Evolutionary conservation across 352 stramenopile genomes (phyloP).

Genomic region (Phytophthora crassamura): DNA sequence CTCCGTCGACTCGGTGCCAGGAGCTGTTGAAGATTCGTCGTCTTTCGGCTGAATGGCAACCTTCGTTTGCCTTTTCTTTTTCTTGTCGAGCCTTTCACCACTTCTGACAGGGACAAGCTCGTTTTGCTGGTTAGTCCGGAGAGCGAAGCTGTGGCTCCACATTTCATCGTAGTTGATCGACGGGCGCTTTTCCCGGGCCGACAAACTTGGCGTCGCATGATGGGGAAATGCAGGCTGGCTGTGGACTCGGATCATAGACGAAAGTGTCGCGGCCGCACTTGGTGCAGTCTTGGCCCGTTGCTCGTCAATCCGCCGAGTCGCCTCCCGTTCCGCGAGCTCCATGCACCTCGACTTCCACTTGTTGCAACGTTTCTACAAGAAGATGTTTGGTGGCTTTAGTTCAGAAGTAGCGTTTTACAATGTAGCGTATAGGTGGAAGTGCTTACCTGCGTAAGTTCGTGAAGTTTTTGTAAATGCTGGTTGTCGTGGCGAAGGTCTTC

Average conservation of each 20-base stretch:
- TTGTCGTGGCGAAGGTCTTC: conserved; percentile 75
- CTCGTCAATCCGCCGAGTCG: conserved; percentile 45
- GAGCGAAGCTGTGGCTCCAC: conserved; percentile 62
- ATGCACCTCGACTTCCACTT: conserved; percentile 77
- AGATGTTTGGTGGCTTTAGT: conserved; percentile 1
- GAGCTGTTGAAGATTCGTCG: not conserved
- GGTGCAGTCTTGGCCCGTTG: conserved; percentile 52
- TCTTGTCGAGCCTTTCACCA: conserved; percentile 20
- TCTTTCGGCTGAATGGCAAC: conserved; percentile 14
- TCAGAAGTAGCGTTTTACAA: not conserved
- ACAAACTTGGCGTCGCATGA: conserved; percentile 20
- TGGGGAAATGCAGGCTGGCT: conserved; percentile 44
- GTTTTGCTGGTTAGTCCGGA: conserved; percentile 26
- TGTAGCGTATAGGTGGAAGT: not conserved
- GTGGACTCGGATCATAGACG: conserved; percentile 41
- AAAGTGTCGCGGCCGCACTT: conserved; percentile 21
- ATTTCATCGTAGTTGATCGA: conserved; percentile 65
- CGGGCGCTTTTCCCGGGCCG: conserved; percentile 19
- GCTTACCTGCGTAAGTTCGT: conserved; percentile 60
- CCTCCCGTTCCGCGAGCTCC: conserved; percentile 54
- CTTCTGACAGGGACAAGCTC: conserved; percentile 7
- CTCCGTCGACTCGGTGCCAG: conserved; percentile 12
- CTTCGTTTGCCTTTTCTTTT: conserved; percentile 31
- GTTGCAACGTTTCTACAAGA: conserved; percentile 59
- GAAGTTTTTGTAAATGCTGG: conserved; percentile 55